These are phyloP conservation scores for Aspergillus affinis DNA, from an alignment of 495 filamentous ascomycete genomes.

Conservation along the genomic window DNA sequence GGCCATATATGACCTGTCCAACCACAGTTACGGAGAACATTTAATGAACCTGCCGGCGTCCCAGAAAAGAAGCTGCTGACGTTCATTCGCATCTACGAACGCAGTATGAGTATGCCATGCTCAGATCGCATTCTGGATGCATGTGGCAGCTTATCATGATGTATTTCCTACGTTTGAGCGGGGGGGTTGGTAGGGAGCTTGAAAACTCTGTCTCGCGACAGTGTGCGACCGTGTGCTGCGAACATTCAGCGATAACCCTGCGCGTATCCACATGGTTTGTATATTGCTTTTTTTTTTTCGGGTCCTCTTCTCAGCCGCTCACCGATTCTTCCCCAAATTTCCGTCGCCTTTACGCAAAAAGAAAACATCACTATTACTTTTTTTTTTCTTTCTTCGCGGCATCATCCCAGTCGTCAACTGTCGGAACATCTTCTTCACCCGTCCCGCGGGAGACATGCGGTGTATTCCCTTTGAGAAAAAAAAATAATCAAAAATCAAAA, in stretches of 20 bases:
- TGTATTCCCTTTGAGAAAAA: too few species aligned
- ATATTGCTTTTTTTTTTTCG: neutral
- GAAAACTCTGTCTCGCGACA: neutral
- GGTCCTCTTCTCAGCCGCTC: slow-evolving; percentile 1
- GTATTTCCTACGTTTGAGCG: too few species aligned
- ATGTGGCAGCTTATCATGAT: neutral
- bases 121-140: neutral
- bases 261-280: neutral
- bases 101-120: neutral
- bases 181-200: neutral
- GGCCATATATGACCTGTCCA: neutral
- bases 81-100: neutral
- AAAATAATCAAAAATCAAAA: neutral
- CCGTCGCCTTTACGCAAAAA: neutral
- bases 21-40: neutral
- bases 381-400: neutral
- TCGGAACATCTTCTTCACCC: neutral
- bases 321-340: neutral
- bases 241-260: neutral
- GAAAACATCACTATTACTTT: neutral
- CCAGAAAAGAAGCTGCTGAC: neutral
- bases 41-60: neutral
- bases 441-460: neutral
- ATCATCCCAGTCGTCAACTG: neutral
- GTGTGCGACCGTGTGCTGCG: neutral